These are phyloP conservation scores for Cladobotryum protrusum DNA, from an alignment of 2,329 filamentous ascomycete species.

Conservation along the genomic window DNA sequence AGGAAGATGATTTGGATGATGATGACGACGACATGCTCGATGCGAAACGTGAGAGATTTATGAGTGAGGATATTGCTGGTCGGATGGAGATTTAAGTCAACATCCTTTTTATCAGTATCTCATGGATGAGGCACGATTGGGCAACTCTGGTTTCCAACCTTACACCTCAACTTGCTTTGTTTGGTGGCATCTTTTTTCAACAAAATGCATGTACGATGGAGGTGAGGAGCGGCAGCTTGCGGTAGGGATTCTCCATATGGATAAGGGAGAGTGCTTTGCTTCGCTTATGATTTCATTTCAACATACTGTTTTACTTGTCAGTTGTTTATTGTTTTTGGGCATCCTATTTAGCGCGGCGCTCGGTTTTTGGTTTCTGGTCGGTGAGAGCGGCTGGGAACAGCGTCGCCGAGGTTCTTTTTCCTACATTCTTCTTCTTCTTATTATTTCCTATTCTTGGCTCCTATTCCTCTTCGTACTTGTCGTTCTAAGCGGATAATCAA, in stretches of 20 bases:
- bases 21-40: conserved; percentile 38
- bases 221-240: not conserved
- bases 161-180: not conserved
- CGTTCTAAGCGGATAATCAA: not conserved
- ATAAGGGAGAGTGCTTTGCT: not conserved
- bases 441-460: no score
- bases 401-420: conserved; percentile 15
- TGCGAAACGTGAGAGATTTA: conserved; percentile 43
- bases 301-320: no score
- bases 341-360: conserved; percentile 20
- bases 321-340: conserved; percentile 8
- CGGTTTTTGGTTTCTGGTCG: conserved; percentile 27
- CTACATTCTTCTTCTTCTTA: not conserved
- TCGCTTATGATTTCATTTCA: not conserved
- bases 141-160: not conserved
- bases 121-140: no score
- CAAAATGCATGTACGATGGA: not conserved
- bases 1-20: conserved; percentile 31
- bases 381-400: conserved; percentile 32
- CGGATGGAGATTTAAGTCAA: conserved; percentile 53
- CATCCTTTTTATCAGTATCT: not conserved
- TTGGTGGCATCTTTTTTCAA: conserved; percentile 6
- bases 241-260: no score
- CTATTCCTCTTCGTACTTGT: not conserved
- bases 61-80: conserved; percentile 58